Conservation (phyloP, 306 rosid species). For the peach (Prunus persica) region DNA sequence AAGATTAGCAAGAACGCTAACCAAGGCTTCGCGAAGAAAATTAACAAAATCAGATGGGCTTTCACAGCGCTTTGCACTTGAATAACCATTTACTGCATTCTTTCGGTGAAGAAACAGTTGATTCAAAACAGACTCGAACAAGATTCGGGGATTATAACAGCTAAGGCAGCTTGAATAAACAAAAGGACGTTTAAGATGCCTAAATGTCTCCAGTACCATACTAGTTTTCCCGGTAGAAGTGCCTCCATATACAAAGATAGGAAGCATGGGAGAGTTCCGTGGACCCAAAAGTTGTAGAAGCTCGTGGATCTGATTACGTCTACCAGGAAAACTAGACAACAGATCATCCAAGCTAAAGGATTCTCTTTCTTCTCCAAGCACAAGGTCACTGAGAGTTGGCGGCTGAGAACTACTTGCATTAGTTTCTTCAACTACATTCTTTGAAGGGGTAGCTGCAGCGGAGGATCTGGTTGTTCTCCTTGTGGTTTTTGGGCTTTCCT, state of each 20-base stretch:
- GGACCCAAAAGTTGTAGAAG: conserved; percentile 66
- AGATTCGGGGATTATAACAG: conserved; percentile 67
- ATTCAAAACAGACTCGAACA: conserved; percentile 80
- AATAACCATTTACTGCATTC: conserved; percentile 58
- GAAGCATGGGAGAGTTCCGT: conserved; percentile 70
- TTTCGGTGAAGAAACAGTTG: conserved; percentile 71
- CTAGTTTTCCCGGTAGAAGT: conserved; percentile 83
- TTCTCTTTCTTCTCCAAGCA: conserved; percentile 70
- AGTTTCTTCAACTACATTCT: conserved; percentile 27
- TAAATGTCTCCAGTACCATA: conserved; percentile 53
- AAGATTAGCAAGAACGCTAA: conserved; percentile 39
- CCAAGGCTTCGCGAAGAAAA: conserved; percentile 73
- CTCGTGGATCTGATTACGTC: conserved; percentile 63
- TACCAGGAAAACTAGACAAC: conserved; percentile 60
- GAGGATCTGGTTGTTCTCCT: conserved; percentile 71
- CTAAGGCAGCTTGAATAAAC: conserved; percentile 83
- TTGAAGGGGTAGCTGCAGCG: conserved; percentile 36
- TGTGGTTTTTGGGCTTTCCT: conserved; percentile 39
- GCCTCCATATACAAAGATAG: conserved; percentile 79
- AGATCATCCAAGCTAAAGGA: conserved; percentile 57
- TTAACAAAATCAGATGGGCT: conserved; percentile 79
- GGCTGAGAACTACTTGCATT: conserved; percentile 35
- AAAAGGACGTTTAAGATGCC: conserved; percentile 75
- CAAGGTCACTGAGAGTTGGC: conserved; percentile 54
- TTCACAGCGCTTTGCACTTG: conserved; percentile 72